Conservation (phyloP, 2,329 filamentous ascomycete genomes). For the Xylariaceae sp. region DNA sequence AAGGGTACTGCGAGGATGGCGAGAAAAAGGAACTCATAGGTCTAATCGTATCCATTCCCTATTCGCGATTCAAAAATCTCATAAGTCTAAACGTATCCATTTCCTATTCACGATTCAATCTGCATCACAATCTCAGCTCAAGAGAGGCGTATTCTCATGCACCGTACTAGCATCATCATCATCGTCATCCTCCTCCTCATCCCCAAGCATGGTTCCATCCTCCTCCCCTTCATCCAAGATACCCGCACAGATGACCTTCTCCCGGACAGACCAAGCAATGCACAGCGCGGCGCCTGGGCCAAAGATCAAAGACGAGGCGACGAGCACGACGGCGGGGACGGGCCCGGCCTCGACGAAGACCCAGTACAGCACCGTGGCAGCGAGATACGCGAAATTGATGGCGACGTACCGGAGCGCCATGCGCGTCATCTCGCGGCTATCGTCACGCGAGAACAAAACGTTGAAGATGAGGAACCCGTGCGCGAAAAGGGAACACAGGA, state of each 20-base stretch:
- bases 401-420: constrained; percentile 41
- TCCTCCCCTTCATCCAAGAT: constrained; percentile 8
- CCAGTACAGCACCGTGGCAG: constrained; percentile 48
- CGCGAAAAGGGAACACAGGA: constrained; percentile 38
- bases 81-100: neutral
- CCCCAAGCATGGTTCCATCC: constrained; percentile 4
- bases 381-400: constrained; percentile 42
- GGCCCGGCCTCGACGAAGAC: constrained; percentile 46
- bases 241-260: constrained; percentile 15
- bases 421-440: constrained; percentile 46
- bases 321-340: constrained; percentile 27
- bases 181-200: constrained; percentile 16
- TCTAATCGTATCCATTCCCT: neutral
- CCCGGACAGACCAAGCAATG: constrained; percentile 20
- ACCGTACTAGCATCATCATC: constrained; percentile 16
- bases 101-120: neutral
- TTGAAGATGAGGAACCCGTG: constrained; percentile 40
- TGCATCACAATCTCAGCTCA: constrained; percentile 5
- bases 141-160: constrained; percentile 17
- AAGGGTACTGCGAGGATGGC: too few relatives aligned
- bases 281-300: constrained; percentile 36
- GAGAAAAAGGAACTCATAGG: too few relatives aligned
- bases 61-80: neutral
- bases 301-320: constrained; percentile 25
- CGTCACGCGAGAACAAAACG: constrained; percentile 36